A percentile compares a stretch with the other conserved stretches of the same genome.
Conservation (phyloP, 306 rosid genomes). For the Acacia melanoxylon region DNA sequence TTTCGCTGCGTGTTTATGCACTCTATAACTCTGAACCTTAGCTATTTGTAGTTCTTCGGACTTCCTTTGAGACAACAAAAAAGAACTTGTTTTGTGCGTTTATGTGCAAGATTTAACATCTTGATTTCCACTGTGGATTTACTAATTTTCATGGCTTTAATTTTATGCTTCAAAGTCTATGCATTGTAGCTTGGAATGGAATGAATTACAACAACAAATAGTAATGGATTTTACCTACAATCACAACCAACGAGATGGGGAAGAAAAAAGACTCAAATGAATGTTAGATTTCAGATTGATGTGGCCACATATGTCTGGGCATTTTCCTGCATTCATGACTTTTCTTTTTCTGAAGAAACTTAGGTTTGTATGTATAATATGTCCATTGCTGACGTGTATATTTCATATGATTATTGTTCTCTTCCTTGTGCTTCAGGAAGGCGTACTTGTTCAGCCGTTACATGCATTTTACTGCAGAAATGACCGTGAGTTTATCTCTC, state of each 20-base stretch:
- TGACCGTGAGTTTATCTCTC: background rate
- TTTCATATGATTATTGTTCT: background rate
- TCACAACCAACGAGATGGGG: background rate
- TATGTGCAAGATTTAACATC: background rate
- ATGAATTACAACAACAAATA: background rate
- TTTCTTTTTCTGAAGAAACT: background rate
- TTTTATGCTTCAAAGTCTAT: background rate
- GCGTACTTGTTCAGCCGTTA: background rate
- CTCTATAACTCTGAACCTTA: background rate
- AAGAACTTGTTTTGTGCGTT: background rate
- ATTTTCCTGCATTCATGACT: background rate
- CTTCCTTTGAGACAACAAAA: background rate
- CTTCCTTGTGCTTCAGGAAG: background rate
- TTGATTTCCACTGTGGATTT: conserved; percentile 3
- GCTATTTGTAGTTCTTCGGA: background rate
- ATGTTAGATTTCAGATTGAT: background rate
- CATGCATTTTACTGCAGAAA: background rate
- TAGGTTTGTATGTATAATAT: background rate
- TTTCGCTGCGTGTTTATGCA: background rate
- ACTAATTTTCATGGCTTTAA: background rate
- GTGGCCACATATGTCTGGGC: background rate
- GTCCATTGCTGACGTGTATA: background rate
- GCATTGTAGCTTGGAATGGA: background rate
- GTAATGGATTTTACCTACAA: conserved; percentile 1
- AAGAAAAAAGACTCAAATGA: background rate